Evolutionary conservation across 2,329 filamentous ascomycete genomes (phyloP).

Genomic region (Rutstroemia sp.): DNA sequence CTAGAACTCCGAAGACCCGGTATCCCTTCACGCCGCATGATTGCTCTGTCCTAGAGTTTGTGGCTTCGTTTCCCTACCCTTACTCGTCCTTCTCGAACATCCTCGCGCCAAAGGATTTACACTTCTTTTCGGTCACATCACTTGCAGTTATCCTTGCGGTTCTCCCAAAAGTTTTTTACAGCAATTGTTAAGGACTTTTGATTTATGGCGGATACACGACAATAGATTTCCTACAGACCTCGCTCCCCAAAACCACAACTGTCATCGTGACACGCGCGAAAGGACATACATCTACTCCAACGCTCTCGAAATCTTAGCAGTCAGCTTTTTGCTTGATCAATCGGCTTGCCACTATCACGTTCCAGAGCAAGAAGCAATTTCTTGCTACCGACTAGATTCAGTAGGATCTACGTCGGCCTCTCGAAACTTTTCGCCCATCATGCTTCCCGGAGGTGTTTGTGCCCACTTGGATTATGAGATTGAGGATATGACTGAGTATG

Average conservation of each 20-base stretch:
- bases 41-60: slow-evolving; percentile 18
- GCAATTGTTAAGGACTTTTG: slow-evolving; percentile 2
- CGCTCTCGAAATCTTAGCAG: slow-evolving; percentile 1
- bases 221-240: slow-evolving; percentile 20
- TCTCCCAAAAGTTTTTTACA: slow-evolving; percentile 9
- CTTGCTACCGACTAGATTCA: slow-evolving; percentile 27
- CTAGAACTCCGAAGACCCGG: slow-evolving; percentile 12
- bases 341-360: not conserved
- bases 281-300: slow-evolving; percentile 14
- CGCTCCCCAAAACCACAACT: slow-evolving; percentile 17
- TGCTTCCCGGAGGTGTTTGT: slow-evolving; percentile 54
- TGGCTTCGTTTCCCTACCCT: slow-evolving; percentile 22
- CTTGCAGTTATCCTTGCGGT: not conserved
- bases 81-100: slow-evolving; percentile 10
- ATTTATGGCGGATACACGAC: slow-evolving; percentile 26
- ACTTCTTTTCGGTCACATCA: not conserved
- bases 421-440: slow-evolving; percentile 21
- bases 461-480: slow-evolving; percentile 72
- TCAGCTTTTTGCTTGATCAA: slow-evolving; percentile 1
- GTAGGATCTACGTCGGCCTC: slow-evolving; percentile 23
- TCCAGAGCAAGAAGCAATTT: slow-evolving; percentile 21
- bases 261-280: slow-evolving; percentile 8
- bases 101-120: slow-evolving; percentile 2
- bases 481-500: slow-evolving; percentile 71
- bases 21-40: slow-evolving; percentile 21